phyloP scores from a whole-genome alignment of 208 protist genomes.

The Trypanosoma platydactyli region DNA sequence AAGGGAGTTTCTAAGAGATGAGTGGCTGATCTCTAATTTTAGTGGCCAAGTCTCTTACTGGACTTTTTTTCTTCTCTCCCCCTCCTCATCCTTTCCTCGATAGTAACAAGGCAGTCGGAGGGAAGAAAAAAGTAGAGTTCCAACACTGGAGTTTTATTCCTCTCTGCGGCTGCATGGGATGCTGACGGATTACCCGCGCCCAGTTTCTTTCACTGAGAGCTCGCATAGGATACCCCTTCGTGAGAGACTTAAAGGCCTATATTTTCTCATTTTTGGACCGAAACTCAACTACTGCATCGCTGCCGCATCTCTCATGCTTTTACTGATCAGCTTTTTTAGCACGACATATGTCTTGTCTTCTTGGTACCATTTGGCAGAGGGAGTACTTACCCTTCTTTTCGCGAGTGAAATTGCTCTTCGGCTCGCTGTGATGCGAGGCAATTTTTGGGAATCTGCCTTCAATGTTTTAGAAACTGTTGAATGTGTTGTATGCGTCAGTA shows the following conservation, averaged over 20 bases:
- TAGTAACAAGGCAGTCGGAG: too few species aligned
- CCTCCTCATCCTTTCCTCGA: too few species aligned
- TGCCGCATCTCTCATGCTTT: conserved; percentile 23
- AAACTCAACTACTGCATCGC: conserved; percentile 26
- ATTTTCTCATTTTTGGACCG: conserved; percentile 32
- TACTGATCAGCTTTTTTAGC: conserved; percentile 28
- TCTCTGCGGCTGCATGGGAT: conserved; percentile 5
- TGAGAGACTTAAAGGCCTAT: conserved; percentile 31
- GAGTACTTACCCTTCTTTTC: conserved; percentile 37
- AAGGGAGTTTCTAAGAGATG: too few species aligned
- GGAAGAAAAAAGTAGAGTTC: too few species aligned
- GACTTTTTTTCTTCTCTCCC: too few species aligned
- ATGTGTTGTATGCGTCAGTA: conserved; percentile 26
- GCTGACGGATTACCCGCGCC: neutral
- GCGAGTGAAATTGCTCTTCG: conserved; percentile 29
- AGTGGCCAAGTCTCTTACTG: too few species aligned
- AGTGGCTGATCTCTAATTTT: too few species aligned
- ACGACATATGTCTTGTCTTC: conserved; percentile 16
- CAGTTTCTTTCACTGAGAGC: neutral
- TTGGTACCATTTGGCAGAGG: conserved; percentile 36
- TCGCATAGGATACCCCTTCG: conserved; percentile 20
- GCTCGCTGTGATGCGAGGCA: conserved; percentile 28
- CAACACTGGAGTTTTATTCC: neutral
- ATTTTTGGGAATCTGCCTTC: conserved; percentile 36
- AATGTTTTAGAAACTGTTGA: conserved; percentile 30